phyloP scores from a whole-genome alignment of 108 stramenopile species.

The Seminavis robusta region DNA sequence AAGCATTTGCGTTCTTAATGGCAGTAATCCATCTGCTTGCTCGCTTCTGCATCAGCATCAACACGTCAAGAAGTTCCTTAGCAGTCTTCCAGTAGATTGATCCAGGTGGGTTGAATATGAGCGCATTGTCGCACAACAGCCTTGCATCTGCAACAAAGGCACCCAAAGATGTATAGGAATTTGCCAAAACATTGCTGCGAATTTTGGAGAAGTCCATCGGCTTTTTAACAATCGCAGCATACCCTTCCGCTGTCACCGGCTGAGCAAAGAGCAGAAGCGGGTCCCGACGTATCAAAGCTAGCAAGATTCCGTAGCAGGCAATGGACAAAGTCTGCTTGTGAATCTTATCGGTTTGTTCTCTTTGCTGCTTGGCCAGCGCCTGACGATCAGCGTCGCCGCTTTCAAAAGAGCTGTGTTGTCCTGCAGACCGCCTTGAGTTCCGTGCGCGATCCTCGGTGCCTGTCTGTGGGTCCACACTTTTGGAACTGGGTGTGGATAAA shows the following conservation, averaged over 20 bases:
- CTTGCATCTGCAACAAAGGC: constrained; percentile 63
- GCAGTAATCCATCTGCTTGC: constrained; percentile 67
- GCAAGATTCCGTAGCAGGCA: constrained; percentile 63
- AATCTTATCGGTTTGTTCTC: constrained; percentile 55
- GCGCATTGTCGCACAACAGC: constrained; percentile 68
- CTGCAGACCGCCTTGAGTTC: background rate
- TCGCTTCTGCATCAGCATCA: constrained; percentile 59
- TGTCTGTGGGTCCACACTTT: constrained; percentile 1
- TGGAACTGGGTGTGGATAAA: background rate
- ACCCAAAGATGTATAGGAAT: constrained; percentile 62
- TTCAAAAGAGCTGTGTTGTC: background rate
- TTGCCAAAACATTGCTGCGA: constrained; percentile 44
- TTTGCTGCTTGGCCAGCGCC: constrained; percentile 24
- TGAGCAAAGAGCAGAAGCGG: constrained; percentile 76
- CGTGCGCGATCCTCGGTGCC: background rate
- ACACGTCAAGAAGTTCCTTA: constrained; percentile 53
- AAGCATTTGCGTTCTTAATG: constrained; percentile 67
- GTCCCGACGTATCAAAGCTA: constrained; percentile 70
- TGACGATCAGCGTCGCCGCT: constrained; percentile 30
- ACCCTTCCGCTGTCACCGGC: constrained; percentile 66
- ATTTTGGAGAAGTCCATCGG: constrained; percentile 79
- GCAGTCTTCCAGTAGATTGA: constrained; percentile 75
- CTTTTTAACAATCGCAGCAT: constrained; percentile 53
- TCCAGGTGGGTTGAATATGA: constrained; percentile 70
- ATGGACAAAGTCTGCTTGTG: constrained; percentile 49